Base-by-base conservation (phyloP, 2,329 filamentous ascomycete genomes). In the Fusarium albosuccineum region DNA sequence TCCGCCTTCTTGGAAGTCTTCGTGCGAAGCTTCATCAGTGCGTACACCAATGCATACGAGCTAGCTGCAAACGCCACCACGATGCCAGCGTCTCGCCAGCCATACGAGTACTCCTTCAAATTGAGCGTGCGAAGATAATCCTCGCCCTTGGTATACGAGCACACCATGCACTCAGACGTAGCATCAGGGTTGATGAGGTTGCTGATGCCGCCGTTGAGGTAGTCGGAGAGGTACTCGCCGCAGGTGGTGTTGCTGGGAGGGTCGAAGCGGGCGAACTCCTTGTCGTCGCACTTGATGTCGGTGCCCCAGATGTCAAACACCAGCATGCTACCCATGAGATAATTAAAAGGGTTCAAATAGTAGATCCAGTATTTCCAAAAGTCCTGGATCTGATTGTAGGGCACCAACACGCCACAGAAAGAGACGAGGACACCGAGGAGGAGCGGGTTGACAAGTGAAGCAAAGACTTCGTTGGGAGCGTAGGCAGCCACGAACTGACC, bases 381-480 rank as follows among this genome's bases (percentile, higher is more conserved):
- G 1, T 76, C 70, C 9, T 88, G 85, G 22, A 94, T 83, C 27
- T 84, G 83, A 0, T 71, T 71, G 66, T 90, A 92, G 0, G 91
- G 91, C 0, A 93, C 91, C 6, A 93, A 81, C 2, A 94, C 90
- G 64, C 92, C 92, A 70, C 91, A 93, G 80, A 94, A 94, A 1
- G 85, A 86, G 9, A 92, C 83, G 3, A 93, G 81, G 40, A 88
- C 75, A 72, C 84, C 82, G 57, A 89, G 78, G 10, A 89, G 53
- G 1, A 89, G 72, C 0, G 86, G 86, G 65, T 89, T 89, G 62
- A 83, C 82, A 5, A 89, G 80, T 0, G 85, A 80, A 0, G 87
- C 87, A 44, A 89, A 88, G 10, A 87, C 83, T 34, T 83, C 86
- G 64, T 87, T 89, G 0, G 87, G 87, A 0, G 87, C 85, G 62